A percentile compares a stretch with the other conserved stretches of the same genome.
Evolutionary conservation across 148 eudicot genomes (phyloP).

Genomic region (Heliosperma pusillum): DNA sequence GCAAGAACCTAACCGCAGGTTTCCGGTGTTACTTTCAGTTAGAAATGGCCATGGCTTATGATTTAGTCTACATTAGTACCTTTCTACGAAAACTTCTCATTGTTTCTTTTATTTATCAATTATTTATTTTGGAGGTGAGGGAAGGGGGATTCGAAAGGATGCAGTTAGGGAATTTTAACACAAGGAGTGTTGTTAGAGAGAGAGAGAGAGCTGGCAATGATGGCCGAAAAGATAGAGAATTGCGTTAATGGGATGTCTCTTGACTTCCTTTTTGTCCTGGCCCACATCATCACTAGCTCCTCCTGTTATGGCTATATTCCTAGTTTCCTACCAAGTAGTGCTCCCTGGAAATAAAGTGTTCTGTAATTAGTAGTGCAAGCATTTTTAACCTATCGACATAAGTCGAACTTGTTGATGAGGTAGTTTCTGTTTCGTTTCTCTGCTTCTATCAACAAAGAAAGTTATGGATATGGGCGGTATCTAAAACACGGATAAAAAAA

Average conservation of each 20-base stretch:
- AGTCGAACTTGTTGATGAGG: slow-evolving; percentile 7
- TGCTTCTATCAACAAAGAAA: not conserved
- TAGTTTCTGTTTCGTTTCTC: not conserved
- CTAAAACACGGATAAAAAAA: not conserved
- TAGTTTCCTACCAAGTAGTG: not conserved
- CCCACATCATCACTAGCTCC: not conserved
- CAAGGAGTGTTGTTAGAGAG: not conserved
- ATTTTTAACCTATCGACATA: not conserved
- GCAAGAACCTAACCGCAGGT: too few relatives aligned
- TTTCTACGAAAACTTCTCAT: too few relatives aligned
- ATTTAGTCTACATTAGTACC: too few relatives aligned
- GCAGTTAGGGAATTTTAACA: not conserved
- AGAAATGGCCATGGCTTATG: too few relatives aligned
- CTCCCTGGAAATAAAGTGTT: not conserved
- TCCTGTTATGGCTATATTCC: not conserved
- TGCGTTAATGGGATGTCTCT: not conserved
- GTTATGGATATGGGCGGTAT: too few relatives aligned
- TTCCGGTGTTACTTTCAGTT: too few relatives aligned
- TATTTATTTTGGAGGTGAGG: too few relatives aligned
- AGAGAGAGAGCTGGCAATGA: too few relatives aligned
- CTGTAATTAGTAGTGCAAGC: not conserved
- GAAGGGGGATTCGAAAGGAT: not conserved
- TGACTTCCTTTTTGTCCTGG: not conserved
- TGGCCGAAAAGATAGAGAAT: not conserved
- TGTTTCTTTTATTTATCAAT: too few relatives aligned